These are phyloP conservation scores for Lachancea fermentati DNA, from an alignment of 805 yeast genomes.

Conservation along the genomic window DNA sequence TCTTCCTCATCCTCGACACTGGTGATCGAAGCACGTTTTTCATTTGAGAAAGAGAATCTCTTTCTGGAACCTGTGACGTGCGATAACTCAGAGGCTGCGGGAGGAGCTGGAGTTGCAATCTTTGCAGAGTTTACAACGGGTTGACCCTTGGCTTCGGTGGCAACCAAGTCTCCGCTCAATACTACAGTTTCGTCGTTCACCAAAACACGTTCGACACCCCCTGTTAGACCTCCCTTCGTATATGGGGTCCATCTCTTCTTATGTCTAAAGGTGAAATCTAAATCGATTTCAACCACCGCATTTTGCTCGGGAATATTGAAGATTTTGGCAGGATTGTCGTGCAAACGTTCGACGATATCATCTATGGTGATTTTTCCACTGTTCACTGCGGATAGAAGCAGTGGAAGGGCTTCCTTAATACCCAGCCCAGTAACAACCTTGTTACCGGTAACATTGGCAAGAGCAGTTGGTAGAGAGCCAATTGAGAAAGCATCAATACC, in stretches of 20 bases:
- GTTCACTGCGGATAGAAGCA: conserved; percentile 73
- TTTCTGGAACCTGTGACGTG: conserved; percentile 30
- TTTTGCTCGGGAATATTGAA: conserved; percentile 80
- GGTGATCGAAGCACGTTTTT: conserved; percentile 34
- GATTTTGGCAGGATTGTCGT: conserved; percentile 74
- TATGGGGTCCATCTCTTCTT: conserved; percentile 51
- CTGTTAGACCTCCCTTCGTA: conserved; percentile 50
- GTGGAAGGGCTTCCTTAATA: conserved; percentile 72
- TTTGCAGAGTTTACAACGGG: conserved; percentile 42
- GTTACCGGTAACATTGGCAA: conserved; percentile 61
- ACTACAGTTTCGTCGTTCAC: conserved; percentile 74
- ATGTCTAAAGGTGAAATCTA: conserved; percentile 53
- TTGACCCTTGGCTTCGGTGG: conserved; percentile 55
- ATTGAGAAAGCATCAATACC: conserved; percentile 82
- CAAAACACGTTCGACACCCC: conserved; percentile 85
- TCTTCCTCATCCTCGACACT: conserved; percentile 41
- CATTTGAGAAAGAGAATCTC: conserved; percentile 49
- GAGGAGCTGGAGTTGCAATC: conserved; percentile 30
- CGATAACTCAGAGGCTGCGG: conserved; percentile 28
- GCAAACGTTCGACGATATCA: conserved; percentile 67
- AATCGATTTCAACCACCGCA: conserved; percentile 72
- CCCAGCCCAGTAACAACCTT: conserved; percentile 68
- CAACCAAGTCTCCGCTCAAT: conserved; percentile 72
- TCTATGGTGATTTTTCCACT: conserved; percentile 65
- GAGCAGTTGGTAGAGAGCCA: conserved; percentile 69